These are phyloP conservation scores for Laguncularia racemosa DNA, from an alignment of 345 rosid species.

Conservation along the genomic window DNA sequence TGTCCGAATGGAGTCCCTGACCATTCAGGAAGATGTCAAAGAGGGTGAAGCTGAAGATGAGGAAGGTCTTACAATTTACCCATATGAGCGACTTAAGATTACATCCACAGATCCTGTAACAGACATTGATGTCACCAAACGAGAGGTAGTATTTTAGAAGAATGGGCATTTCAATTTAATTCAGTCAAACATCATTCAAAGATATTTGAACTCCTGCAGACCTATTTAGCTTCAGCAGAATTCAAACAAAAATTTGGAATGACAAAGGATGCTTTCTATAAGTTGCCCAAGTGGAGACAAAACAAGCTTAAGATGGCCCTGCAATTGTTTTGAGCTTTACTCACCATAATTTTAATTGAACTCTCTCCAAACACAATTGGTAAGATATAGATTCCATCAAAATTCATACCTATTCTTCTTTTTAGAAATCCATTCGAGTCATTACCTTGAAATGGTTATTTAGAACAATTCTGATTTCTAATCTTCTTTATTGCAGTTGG, in stretches of 20 bases:
- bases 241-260: constrained; percentile 92
- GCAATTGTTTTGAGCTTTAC: constrained; percentile 58
- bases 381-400: constrained; percentile 26
- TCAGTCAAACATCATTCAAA: not conserved
- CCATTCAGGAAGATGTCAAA: constrained; percentile 82
- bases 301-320: constrained; percentile 92
- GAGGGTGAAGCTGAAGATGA: constrained; percentile 94
- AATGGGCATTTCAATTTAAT: constrained; percentile 1
- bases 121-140: constrained; percentile 88
- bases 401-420: constrained; percentile 19
- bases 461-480: constrained; percentile 7
- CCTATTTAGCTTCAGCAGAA: constrained; percentile 60
- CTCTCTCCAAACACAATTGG: constrained; percentile 24
- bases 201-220: constrained; percentile 31
- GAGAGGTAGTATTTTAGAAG: constrained; percentile 55
- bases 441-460: too few relatives aligned
- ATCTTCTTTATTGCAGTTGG: constrained; percentile 26
- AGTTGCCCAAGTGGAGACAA: constrained; percentile 97
- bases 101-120: constrained; percentile 56
- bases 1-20: constrained; percentile 67
- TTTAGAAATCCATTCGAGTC: not conserved
- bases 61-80: constrained; percentile 69
- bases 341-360: constrained; percentile 15
- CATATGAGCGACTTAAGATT: constrained; percentile 74
- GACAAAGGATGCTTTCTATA: constrained; percentile 68